Evolutionary conservation across 2,329 filamentous ascomycete species (phyloP), one percentile per base, ranked within the genome.

Genomic region (Colletotrichum agaves): DNA sequence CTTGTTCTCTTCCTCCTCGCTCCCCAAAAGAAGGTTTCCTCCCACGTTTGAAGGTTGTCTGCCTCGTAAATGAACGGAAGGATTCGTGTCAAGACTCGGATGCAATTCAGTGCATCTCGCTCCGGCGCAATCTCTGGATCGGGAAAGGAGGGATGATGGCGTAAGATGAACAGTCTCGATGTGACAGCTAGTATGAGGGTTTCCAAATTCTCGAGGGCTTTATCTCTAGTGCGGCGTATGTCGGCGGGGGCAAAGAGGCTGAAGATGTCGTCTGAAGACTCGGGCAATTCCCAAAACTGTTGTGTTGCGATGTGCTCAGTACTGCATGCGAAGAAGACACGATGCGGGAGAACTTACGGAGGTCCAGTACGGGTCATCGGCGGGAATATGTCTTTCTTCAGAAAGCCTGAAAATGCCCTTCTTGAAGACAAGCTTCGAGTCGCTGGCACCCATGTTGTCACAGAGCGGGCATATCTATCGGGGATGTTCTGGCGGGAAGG

Each of bases 381-480:
- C 89, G 68, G 93, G 87, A 76, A 98, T 98, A 78, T 92, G 87
- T 72, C 90, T 90, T 78, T 97, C 92, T 79, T 97, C 94, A n/a
- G 94, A 96, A 67, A 99, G 89, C 77, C 92, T 90, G 84, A 98
- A 98, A 83, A 98, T 97, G 81, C 94, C 95, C 82, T 97, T 93
- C 83, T 98, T 98, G 87, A 99, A 98, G 77, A 95, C 93, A 77
- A 98, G 90, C 87, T 98, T 98, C 75, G 95, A 98, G 83, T 98
- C 95, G 82, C 95, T 98, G 78, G 95, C 95, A 81, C 96, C 96
- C 96, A 99, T 99, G 63, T 72, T 79, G 71, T 67, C 61, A 61
- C 53, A 55, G 27, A 56, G 50, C 21, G 56, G 37, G 53, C 69
- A 71, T 71, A 62, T 62, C 69, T 31, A 46, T 69, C 59, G 44